Evolutionary conservation across 371 early-diverging fungal species (phyloP).

Genomic region (Mucor circinelloides): DNA sequence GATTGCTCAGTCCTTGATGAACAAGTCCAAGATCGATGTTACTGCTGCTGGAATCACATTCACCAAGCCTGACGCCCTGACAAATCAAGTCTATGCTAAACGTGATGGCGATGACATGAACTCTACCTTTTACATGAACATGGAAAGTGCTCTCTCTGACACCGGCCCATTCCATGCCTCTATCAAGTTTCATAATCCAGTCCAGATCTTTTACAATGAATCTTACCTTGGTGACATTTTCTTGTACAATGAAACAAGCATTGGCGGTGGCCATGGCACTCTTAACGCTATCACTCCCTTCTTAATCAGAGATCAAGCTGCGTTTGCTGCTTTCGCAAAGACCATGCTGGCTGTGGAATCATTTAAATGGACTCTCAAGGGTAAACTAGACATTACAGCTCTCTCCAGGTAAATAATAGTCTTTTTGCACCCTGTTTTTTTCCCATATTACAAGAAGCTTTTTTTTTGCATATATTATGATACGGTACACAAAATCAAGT

Average conservation of each 20-base stretch:
- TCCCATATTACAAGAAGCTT: neutral
- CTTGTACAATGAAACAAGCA: conserved; percentile 47
- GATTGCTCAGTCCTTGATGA: conserved; percentile 62
- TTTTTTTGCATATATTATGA: no score
- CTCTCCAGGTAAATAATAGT: conserved; percentile 51
- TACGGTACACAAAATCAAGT: neutral
- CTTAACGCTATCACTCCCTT: conserved; percentile 48
- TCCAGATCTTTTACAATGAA: conserved; percentile 44
- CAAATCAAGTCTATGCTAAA: conserved; percentile 18
- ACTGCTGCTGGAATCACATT: conserved; percentile 54
- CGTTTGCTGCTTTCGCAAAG: conserved; percentile 55
- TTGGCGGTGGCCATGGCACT: conserved; percentile 53
- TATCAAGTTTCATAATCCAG: conserved; percentile 47
- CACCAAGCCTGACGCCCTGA: conserved; percentile 28
- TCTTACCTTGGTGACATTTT: conserved; percentile 56
- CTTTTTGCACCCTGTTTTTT: conserved; percentile 18
- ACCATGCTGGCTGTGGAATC: conserved; percentile 54
- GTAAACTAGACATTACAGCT: conserved; percentile 60
- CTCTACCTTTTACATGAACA: conserved; percentile 49
- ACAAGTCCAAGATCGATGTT: conserved; percentile 52
- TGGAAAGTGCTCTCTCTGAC: conserved; percentile 51
- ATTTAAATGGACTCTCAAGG: conserved; percentile 62
- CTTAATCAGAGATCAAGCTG: conserved; percentile 43
- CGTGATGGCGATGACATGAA: conserved; percentile 39
- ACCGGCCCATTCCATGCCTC: conserved; percentile 65